Conservation (phyloP, 495 filamentous ascomycete species). For the Neurospora sp. region DNA sequence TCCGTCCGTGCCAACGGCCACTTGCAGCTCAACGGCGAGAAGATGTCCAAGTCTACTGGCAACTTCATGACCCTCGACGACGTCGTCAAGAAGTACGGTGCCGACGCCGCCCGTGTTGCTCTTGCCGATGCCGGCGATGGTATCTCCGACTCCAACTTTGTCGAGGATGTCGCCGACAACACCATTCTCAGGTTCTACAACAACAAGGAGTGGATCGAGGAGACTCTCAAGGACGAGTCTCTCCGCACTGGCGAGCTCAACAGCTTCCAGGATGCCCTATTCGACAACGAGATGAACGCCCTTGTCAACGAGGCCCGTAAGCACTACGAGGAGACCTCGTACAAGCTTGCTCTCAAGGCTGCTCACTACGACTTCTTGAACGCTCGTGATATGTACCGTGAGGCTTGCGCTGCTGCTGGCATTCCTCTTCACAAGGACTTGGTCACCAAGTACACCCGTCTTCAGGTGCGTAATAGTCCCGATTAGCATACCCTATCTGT, state of each 20-base stretch:
- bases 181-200: constrained; percentile 79
- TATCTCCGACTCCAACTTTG: constrained; percentile 94
- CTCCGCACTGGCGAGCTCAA: constrained; percentile 66
- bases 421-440: constrained; percentile 76
- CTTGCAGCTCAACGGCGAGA: constrained; percentile 86
- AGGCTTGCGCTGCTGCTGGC: constrained; percentile 59
- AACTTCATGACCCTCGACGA: constrained; percentile 92
- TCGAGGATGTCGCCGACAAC: constrained; percentile 85
- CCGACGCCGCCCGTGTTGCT: constrained; percentile 83
- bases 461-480: too few relatives aligned
- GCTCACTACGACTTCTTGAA: constrained; percentile 80
- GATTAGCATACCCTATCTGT: too few relatives aligned
- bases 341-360: constrained; percentile 86
- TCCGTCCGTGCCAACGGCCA: constrained; percentile 84
- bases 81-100: constrained; percentile 82
- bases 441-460: constrained; percentile 65
- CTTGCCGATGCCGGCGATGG: constrained; percentile 92
- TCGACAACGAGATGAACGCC: constrained; percentile 88
- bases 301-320: constrained; percentile 62
- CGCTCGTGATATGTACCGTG: constrained; percentile 85
- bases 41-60: constrained; percentile 92
- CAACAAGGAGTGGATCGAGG: constrained; percentile 87
- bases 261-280: constrained; percentile 76
- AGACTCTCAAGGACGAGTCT: constrained; percentile 58
- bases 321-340: constrained; percentile 72